These are phyloP conservation scores for Spergularia bocconei DNA, from an alignment of 148 eudicot genomes.

Conservation along the genomic window DNA sequence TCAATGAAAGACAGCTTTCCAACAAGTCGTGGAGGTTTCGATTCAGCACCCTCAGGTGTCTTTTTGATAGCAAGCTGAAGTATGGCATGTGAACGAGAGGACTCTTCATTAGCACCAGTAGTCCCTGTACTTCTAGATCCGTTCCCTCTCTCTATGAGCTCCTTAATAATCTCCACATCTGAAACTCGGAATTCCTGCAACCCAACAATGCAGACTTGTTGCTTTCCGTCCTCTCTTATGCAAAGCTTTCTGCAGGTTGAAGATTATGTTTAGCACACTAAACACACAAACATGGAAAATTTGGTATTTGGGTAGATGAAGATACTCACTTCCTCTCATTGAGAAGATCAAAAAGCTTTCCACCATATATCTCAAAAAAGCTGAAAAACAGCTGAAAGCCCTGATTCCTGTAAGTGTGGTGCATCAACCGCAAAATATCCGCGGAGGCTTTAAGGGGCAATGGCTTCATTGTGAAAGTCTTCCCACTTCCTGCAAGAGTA, in stretches of 20 bases:
- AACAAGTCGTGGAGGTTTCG: slow-evolving; percentile 75
- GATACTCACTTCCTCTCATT: slow-evolving; percentile 82
- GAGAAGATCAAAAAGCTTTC: slow-evolving; percentile 92
- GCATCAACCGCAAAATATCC: slow-evolving; percentile 88
- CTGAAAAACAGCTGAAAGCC: slow-evolving; percentile 91
- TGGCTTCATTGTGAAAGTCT: slow-evolving; percentile 96
- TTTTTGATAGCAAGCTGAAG: slow-evolving; percentile 90
- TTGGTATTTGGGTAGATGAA: not conserved
- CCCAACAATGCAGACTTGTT: slow-evolving; percentile 98
- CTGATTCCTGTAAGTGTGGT: slow-evolving; percentile 86
- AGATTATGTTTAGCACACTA: slow-evolving; percentile 10
- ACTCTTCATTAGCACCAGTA: slow-evolving; percentile 99
- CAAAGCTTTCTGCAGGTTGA: slow-evolving; percentile 68
- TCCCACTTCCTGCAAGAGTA: slow-evolving; percentile 78
- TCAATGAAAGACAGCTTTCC: slow-evolving; percentile 98
- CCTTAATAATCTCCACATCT: slow-evolving; percentile 89
- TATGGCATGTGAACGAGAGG: slow-evolving; percentile 98
- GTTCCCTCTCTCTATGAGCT: slow-evolving; percentile 92
- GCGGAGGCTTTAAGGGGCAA: slow-evolving; percentile 86
- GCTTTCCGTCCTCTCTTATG: slow-evolving; percentile 96
- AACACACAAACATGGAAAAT: not conserved
- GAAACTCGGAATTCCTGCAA: slow-evolving; percentile 87
- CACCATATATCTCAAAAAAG: slow-evolving; percentile 99
- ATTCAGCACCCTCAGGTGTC: slow-evolving; percentile 62
- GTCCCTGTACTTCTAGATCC: slow-evolving; percentile 95